Evolutionary conservation across 805 yeast genomes (phyloP).

Genomic region (Ogataea methylovora): DNA sequence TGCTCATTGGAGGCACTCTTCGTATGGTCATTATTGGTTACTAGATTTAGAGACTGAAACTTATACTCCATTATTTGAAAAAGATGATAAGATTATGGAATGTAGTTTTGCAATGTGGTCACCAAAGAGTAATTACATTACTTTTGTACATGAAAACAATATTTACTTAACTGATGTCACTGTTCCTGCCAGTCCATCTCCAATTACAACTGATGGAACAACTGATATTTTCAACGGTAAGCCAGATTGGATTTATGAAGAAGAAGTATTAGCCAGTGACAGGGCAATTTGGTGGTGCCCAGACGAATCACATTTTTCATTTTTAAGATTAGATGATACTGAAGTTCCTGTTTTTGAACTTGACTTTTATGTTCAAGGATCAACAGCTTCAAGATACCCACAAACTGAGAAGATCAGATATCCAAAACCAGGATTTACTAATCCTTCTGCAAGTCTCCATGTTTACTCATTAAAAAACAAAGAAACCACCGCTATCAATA

Average conservation of each 20-base stretch:
- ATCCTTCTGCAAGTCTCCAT: constrained; percentile 47
- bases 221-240: constrained; percentile 52
- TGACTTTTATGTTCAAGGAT: constrained; percentile 37
- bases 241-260: constrained; percentile 84
- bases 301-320: constrained; percentile 48
- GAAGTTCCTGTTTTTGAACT: constrained; percentile 45
- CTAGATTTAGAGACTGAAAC: constrained; percentile 31
- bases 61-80: constrained; percentile 20
- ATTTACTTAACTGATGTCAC: constrained; percentile 29
- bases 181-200: constrained; percentile 14
- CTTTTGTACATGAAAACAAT: constrained; percentile 51
- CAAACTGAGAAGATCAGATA: constrained; percentile 40
- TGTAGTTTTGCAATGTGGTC: constrained; percentile 57
- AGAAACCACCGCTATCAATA: constrained; percentile 14
- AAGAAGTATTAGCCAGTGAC: constrained; percentile 59
- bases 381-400: constrained; percentile 34
- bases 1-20: constrained; percentile 58
- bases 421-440: constrained; percentile 65
- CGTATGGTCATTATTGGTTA: constrained; percentile 48
- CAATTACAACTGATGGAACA: constrained; percentile 47
- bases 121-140: constrained; percentile 46
- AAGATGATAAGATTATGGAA: constrained; percentile 9
- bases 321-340: constrained; percentile 52
- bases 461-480: constrained; percentile 29
- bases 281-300: constrained; percentile 69